Conservation (phyloP, 2,329 filamentous ascomycete species). For the Dryadomyces quercivorus region DNA sequence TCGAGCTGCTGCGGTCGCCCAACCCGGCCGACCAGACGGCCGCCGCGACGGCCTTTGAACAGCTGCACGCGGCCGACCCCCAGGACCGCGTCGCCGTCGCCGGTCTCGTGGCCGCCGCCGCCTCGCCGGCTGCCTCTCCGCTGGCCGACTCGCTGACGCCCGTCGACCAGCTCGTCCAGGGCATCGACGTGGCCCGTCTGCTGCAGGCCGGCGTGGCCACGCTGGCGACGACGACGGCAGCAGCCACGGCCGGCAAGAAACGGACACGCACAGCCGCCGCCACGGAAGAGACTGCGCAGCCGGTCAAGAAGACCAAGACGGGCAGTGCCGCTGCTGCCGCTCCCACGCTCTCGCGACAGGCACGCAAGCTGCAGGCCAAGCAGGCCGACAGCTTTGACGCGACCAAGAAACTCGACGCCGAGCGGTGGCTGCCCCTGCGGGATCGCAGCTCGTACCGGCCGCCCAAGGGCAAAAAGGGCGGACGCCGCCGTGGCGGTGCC, state of each 20-base stretch:
- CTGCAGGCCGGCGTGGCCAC: constrained; percentile 53
- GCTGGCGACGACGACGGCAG: constrained; percentile 28
- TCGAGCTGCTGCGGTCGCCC: constrained; percentile 66
- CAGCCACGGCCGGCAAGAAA: constrained; percentile 18
- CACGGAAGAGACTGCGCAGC: neutral
- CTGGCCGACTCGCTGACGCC: constrained; percentile 9
- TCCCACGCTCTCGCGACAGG: constrained; percentile 39
- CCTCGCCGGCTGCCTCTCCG: constrained; percentile 47
- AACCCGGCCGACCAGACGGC: constrained; percentile 53
- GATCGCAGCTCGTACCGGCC: constrained; percentile 83
- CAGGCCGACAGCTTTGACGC: constrained; percentile 44
- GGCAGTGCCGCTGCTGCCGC: neutral
- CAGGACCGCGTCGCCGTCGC: constrained; percentile 60
- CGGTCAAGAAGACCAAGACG: constrained; percentile 10
- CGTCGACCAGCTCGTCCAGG: constrained; percentile 47
- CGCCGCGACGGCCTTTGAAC: constrained; percentile 69
- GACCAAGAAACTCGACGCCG: constrained; percentile 71
- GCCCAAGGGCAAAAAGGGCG: constrained; percentile 85
- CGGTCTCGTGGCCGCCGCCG: constrained; percentile 65
- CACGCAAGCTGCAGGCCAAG: constrained; percentile 13
- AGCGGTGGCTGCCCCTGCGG: constrained; percentile 83
- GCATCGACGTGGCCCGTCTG: constrained; percentile 49
- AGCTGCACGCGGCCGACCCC: constrained; percentile 53
- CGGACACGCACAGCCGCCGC: constrained; percentile 6
- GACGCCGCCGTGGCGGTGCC: constrained; percentile 36